Evolutionary conservation across 768 basidiomycete genomes (phyloP).

Genomic region (Trametes gibbosa): DNA sequence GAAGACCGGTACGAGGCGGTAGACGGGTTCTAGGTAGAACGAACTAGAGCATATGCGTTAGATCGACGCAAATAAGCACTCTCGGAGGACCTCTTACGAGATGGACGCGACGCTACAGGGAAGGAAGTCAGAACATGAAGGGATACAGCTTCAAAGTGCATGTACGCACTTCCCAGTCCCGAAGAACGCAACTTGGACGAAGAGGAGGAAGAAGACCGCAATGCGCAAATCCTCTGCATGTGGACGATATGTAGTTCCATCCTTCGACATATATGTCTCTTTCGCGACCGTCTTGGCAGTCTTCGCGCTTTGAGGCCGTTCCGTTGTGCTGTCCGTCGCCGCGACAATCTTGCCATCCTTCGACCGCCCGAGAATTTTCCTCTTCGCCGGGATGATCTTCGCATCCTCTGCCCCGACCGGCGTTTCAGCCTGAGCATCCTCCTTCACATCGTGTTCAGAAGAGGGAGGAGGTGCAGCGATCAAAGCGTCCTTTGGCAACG

Average conservation of each 20-base stretch:
- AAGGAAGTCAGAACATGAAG: background rate
- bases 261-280: background rate
- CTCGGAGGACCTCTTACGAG: too few relatives aligned
- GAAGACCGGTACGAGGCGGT: constrained; percentile 82
- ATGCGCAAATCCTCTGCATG: constrained; percentile 62
- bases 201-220: constrained; percentile 80
- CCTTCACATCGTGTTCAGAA: background rate
- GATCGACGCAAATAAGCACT: too few relatives aligned
- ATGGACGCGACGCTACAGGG: constrained; percentile 71
- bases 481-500: background rate
- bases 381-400: too few relatives aligned
- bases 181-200: constrained; percentile 85
- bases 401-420: background rate
- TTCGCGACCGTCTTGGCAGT: background rate
- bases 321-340: too few relatives aligned
- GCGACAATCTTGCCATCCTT: too few relatives aligned
- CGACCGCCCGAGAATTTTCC: too few relatives aligned
- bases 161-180: constrained; percentile 58
- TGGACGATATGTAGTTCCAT: constrained; percentile 21
- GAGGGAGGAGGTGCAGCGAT: too few relatives aligned
- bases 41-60: constrained; percentile 56
- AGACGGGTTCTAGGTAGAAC: constrained; percentile 87
- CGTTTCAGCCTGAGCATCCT: too few relatives aligned
- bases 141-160: background rate
- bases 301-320: background rate